Evolutionary conservation across 495 filamentous ascomycete genomes (phyloP).

Genomic region (Podospora australis): DNA sequence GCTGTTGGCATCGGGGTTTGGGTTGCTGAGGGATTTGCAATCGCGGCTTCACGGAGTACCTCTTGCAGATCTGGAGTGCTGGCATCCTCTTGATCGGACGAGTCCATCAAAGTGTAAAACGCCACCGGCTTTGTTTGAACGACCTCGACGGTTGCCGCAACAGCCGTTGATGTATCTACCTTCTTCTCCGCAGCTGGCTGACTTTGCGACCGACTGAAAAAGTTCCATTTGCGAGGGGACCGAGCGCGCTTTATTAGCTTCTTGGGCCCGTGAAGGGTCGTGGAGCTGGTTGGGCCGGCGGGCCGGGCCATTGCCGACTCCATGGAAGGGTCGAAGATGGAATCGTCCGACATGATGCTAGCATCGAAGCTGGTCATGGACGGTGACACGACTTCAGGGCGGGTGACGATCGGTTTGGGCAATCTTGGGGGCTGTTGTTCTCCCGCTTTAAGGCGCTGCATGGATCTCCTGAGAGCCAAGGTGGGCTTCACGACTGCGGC

Average conservation of each 20-base stretch:
- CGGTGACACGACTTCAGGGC: conserved; percentile 31
- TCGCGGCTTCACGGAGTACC: conserved; percentile 56
- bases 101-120: conserved; percentile 80
- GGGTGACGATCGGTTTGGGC: conserved; percentile 38
- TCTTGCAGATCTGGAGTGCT: conserved; percentile 54
- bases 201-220: conserved; percentile 66
- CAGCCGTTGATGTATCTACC: conserved; percentile 31
- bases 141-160: conserved; percentile 38
- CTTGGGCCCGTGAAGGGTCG: too few species aligned
- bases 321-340: conserved; percentile 25
- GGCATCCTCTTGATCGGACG: conserved; percentile 60
- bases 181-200: conserved; percentile 40
- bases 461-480: conserved; percentile 46
- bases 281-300: conserved; percentile 4
- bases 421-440: conserved; percentile 32
- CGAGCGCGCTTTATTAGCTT: conserved; percentile 53
- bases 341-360: conserved; percentile 49
- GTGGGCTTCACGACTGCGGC: conserved; percentile 35
- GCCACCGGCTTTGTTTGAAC: conserved; percentile 45
- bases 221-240: conserved; percentile 68
- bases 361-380: conserved; percentile 45
- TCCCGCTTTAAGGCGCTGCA: conserved; percentile 39
- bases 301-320: conserved; percentile 15
- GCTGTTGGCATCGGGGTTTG: neutral
- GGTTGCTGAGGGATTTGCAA: conserved; percentile 9